Base-by-base conservation (phyloP, 306 rosid species). In the Abrus precatorius region DNA sequence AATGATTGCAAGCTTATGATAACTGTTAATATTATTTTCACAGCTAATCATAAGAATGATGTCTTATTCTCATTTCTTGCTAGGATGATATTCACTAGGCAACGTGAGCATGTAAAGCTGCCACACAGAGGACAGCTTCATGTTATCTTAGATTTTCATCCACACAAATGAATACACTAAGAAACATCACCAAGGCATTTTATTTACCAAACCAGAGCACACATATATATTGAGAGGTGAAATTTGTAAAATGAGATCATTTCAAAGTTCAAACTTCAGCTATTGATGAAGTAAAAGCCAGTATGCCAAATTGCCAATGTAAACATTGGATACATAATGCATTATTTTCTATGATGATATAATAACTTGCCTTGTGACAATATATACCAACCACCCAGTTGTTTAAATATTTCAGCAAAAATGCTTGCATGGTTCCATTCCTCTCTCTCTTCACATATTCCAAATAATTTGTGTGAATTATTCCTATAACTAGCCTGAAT, bases 391-490 rank as follows among this genome's bases (percentile, higher is more conserved):
- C 99, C 79, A 95, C 96, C 99, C 99, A 95, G 55, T 78, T 88
- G 75, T 95, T 95, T 47, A 89, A 4, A 74, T 87, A 71, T 86
- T 88, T 93, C 55, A 95, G 90, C 64, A 95, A 61, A 88, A 88
- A 88, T 41, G 99, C 88, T 91, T 84, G 87, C 76, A 89, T 3
- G 12, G 12, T 67, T 85, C 99, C 99, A 52, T 93, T 93, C 93
- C 85, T 95, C 90, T 95, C 99, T 81, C 99, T 85, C 91, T 89
- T 93, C 88, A 93, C 99, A 87, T 95, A 95, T 83, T 88, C 99
- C 87, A 95, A 77, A 85, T 95, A 95, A 86, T 95, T 95, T 8
- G 99, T 95, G 88, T 95, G 99, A 74, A 95, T 85, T 57, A 95
- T 90, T 80, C 99, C 98, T 20, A 95, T 33, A 73, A 93, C 99